Evolutionary conservation across 176 grass and related monocot genomes (phyloP), one percentile per base, ranked within the genome.

Genomic region (Pontederia crassipes): DNA sequence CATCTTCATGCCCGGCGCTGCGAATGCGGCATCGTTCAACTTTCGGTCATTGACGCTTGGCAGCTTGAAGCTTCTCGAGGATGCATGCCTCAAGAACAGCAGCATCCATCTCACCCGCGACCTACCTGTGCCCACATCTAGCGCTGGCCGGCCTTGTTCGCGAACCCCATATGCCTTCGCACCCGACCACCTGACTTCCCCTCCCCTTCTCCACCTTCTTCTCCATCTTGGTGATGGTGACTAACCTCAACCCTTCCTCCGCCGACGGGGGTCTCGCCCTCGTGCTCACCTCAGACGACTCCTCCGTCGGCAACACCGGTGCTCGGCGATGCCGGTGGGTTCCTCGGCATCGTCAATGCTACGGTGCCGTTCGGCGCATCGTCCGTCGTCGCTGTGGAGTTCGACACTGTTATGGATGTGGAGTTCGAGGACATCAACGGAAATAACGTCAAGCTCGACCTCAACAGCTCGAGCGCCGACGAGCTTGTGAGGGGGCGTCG

Each of bases 81-180:
- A 92, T 68, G 84, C 93, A 15, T 87, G 92, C 82, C 88, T 98
- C 64, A 92, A 86, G 63, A 98, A 98, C 81, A 82, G 79, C 63
- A 89, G 81, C 60, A 92, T 98, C 76, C 81, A 70, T 11, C 84
- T 98, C 26, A 74, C 90, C 0, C 84, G 79, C 0, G 93, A 98
- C 81, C 71, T 92, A 0, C 79, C 93, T 0, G 87, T 98, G 9
- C 93, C 93, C 15, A 83, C 71, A 3, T 92, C 87, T 2, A 71
- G 81, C 1, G 29, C 93, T 0, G 93, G 93, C 0, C 78, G 93
- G 93, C 87, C 13, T 84, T 98, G 53, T 98, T 85, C 73, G 53
- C 76, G 0, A 11, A 83, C 14, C 55, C 87, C 0, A 67, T 98
- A 3, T 64, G 69, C 2, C 14, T 98, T 67, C 70, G 40, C 12